A percentile compares a stretch with the other conserved stretches of the same genome.
phyloP scores from a whole-genome alignment of 208 protist genomes.

The Acanthamoeba royreba region DNA sequence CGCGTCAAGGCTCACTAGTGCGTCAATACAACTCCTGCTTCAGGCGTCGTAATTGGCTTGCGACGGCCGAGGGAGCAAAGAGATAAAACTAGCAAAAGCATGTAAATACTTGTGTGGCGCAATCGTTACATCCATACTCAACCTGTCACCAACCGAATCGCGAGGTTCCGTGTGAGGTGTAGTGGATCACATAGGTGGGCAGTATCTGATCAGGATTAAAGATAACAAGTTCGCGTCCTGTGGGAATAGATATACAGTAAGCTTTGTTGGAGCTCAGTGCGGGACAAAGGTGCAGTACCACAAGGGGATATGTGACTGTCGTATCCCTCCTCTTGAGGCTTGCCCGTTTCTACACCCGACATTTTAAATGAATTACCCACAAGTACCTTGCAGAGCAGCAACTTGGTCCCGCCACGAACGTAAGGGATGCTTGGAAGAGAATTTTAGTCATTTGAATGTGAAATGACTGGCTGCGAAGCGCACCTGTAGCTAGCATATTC shows the following conservation, averaged over 20 bases:
- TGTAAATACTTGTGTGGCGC: too few species aligned
- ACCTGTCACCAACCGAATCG: background rate
- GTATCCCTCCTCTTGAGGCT: background rate
- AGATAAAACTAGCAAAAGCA: too few species aligned
- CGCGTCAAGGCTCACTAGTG: background rate
- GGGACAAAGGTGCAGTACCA: background rate
- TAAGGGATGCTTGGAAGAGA: constrained; percentile 17
- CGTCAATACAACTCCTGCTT: too few species aligned
- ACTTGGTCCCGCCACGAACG: background rate
- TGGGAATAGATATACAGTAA: background rate
- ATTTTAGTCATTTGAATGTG: too few species aligned
- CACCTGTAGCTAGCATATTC: background rate
- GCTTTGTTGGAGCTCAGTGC: background rate
- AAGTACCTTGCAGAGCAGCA: constrained; percentile 20
- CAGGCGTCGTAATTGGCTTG: too few species aligned
- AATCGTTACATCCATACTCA: too few species aligned
- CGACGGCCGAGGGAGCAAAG: too few species aligned
- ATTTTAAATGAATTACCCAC: background rate
- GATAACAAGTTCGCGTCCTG: background rate
- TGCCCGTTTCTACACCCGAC: background rate
- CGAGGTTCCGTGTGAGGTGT: background rate
- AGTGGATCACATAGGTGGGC: constrained; percentile 21
- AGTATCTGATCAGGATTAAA: background rate
- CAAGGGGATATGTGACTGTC: constrained; percentile 10
- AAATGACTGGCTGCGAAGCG: too few species aligned